Evolutionary conservation across 352 stramenopile genomes (phyloP), one percentile per base, ranked within the genome.

Genomic region (Globisporangium viniferum): DNA sequence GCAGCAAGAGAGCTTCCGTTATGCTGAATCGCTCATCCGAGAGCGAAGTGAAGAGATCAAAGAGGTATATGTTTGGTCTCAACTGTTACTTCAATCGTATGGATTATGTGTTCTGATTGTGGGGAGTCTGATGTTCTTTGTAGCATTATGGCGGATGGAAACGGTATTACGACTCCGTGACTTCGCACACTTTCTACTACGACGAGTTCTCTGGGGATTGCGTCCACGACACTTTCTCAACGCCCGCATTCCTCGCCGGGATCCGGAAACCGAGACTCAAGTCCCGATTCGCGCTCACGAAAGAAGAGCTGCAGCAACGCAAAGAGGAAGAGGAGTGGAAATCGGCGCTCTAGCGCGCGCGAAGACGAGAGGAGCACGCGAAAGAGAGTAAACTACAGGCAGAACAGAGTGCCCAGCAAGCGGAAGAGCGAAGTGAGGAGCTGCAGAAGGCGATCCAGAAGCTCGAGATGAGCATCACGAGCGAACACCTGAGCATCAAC

Each of bases 311-410:
- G 18, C 70, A 77, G 24, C 77, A 73, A 2, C 77, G 73, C n/a
- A 73, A 75, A 14, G 86, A 92, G 62, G 82, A 91, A 15, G 73
- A 81, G 57, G 84, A 90, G 58, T 94, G 86, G 86, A 86, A 81
- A 44, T 66, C 80, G 22, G 74, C 82, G 31, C 69, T 93, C 18
- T 69, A 86, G 66, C 77, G 86, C 18, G 73, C 76, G 14, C 68
- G 80, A 0, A 64, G 77, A 36, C 80, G 74, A 10, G 83, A 92
- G 3, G 62, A 79, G 20, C 60, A 75, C 0, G 36, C 75, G 10
- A 69, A 74, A 49, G 73, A 77, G 46, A 39, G 73, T 20, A 55
- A 68, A 15, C 41, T 76, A 29, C 55, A 80, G 27, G 64, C 66
- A 3, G 55, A 58, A 4, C 67, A 66, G 15, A 53, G 46, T 4